Evolutionary conservation across 179 eudicot species (phyloP), one percentile per base, ranked within the genome.

Genomic region (Beta lomatogona): DNA sequence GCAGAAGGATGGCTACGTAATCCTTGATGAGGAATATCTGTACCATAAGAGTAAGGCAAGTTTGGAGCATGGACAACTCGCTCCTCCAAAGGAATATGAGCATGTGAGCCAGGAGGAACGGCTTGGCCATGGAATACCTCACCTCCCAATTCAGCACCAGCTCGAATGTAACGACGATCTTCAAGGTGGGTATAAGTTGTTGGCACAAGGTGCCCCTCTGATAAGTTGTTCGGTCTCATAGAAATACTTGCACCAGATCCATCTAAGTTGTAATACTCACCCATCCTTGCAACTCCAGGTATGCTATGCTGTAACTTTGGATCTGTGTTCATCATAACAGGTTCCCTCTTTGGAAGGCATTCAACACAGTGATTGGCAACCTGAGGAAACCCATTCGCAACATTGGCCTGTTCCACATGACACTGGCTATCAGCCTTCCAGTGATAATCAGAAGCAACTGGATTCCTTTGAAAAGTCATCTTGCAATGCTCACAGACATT

Each of bases 401-500:
- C 73, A 66, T 72, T 80, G 2, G 90, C 80, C 77, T 86, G 90
- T 73, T 93, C 98, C n/a, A 86, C 48, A 46, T 88, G 91, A 44
- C 84, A 54, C 74, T 88, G 91, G 69, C 90, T 93, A 46, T 91
- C 93, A 63, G 88, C 91, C 83, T 81, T 92, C 95, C 93, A 86
- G 46, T 80, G 87, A 55, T 88, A 85, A 64, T 92, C 91, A 45
- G 87, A 83, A 81, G 87, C 81, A 61, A 89, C 84, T 73, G 87
- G 94, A 82, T 89, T 91, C 80, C 92, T 90, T 16, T 82, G 94
- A 83, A 91, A 88, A 82, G 86, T 15, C 84, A 88, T 73, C 44
- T 88, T 86, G 86, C 97, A 94, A 77, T 92, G 88, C 83, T 88
- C 92, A 79, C 97, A 92, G 9, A 88, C 86, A 72, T 82, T 91